These are phyloP conservation scores for Diaporthe sp. DNA, from an alignment of 2,329 filamentous ascomycete species.

Conservation along the genomic window DNA sequence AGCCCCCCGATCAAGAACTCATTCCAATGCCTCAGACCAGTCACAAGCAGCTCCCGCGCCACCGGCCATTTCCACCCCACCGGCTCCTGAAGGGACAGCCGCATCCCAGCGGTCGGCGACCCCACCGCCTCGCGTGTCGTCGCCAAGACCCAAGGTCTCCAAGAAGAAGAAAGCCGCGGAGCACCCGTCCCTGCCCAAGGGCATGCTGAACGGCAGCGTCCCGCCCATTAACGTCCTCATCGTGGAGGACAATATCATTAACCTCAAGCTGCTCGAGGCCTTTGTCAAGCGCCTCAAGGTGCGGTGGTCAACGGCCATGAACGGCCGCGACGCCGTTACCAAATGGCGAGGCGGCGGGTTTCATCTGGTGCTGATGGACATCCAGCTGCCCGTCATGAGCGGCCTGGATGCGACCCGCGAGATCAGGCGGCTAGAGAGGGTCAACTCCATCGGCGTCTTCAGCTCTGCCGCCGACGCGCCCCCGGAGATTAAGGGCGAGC, in stretches of 20 bases:
- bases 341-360: conserved; percentile 96
- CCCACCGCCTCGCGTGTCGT: conserved; percentile 61
- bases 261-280: conserved; percentile 90
- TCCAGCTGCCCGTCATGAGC: conserved; percentile 96
- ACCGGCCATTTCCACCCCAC: conserved; percentile 58
- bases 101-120: conserved; percentile 68
- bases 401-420: conserved; percentile 95
- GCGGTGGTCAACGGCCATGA: conserved; percentile 96
- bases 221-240: conserved; percentile 98
- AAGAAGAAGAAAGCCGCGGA: conserved; percentile 69
- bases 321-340: conserved; percentile 90
- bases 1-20: conserved; percentile 66
- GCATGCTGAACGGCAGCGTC: conserved; percentile 83
- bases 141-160: conserved; percentile 61
- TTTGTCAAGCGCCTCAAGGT: conserved; percentile 98
- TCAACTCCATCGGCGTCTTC: conserved; percentile 95
- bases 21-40: conserved; percentile 70
- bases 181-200: conserved; percentile 66
- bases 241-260: conserved; percentile 99
- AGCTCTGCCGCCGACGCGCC: conserved; percentile 71
- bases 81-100: conserved; percentile 56
- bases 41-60: conserved; percentile 56
- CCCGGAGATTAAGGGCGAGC: conserved; percentile 60
- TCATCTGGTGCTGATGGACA: conserved; percentile 98
- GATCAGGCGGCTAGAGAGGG: conserved; percentile 88